These are phyloP conservation scores for Hericium coralloides DNA, from an alignment of 768 basidiomycete genomes.

Conservation along the genomic window DNA sequence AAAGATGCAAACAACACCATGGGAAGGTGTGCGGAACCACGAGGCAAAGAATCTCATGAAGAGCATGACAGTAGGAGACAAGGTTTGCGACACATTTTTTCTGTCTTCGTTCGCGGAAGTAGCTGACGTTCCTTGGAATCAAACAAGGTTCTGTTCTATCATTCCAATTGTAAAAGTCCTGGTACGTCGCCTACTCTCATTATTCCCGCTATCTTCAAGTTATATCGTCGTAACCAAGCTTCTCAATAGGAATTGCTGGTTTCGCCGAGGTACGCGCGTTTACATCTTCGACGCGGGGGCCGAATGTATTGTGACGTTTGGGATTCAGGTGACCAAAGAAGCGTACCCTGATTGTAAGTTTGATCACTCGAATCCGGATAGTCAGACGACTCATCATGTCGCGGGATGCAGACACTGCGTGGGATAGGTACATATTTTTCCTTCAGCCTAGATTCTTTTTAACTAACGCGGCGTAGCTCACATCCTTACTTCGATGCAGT, in stretches of 20 bases:
- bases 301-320: background rate
- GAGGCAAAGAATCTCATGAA: conserved; percentile 81
- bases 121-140: background rate
- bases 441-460: background rate
- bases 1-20: conserved; percentile 54
- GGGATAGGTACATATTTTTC: conserved; percentile 59
- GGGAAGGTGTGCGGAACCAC: conserved; percentile 85
- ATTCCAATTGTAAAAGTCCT: conserved; percentile 79
- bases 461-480: conserved; percentile 25
- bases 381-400: background rate
- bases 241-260: conserved; percentile 56
- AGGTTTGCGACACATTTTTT: conserved; percentile 32
- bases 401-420: conserved; percentile 64
- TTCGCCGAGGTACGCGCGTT: conserved; percentile 58
- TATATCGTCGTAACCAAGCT: background rate
- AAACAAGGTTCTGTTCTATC: conserved; percentile 71
- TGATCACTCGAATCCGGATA: background rate
- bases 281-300: background rate
- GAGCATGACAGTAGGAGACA: conserved; percentile 67
- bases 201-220: background rate
- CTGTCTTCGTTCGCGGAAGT: background rate
- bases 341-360: conserved; percentile 85
- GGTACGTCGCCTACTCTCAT: conserved; percentile 30
- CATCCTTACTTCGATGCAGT: conserved; percentile 83
- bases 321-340: conserved; percentile 57